Conservation (phyloP, 257 asterid genomes). For the Fraxinus excelsior region DNA sequence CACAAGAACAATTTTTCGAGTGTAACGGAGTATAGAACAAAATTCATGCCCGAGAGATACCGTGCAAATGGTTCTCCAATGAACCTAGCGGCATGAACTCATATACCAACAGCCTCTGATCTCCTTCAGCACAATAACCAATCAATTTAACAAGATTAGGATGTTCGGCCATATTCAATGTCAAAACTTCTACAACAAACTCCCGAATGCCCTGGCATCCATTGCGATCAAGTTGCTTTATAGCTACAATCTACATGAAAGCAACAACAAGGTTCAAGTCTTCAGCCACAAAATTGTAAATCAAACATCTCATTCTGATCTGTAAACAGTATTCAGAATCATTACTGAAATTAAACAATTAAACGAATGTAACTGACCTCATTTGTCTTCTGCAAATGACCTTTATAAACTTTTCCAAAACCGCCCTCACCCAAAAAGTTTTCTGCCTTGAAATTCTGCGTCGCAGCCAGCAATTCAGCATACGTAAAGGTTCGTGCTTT, state of each 20-base stretch:
- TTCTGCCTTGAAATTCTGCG: constrained; percentile 42
- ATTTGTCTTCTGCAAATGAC: constrained; percentile 38
- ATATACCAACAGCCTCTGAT: constrained; percentile 51
- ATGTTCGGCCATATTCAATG: constrained; percentile 45
- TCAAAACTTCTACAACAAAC: constrained; percentile 45
- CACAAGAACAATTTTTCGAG: not conserved
- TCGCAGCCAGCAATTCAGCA: constrained; percentile 36
- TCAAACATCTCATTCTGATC: not conserved
- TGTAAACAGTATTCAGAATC: not conserved
- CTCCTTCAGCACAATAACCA: constrained; percentile 53
- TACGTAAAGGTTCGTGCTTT: constrained; percentile 38
- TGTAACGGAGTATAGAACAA: not conserved
- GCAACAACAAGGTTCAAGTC: not conserved
- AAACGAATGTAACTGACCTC: constrained; percentile 41
- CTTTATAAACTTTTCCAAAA: constrained; percentile 60
- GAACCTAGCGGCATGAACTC: constrained; percentile 58
- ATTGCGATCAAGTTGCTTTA: constrained; percentile 47
- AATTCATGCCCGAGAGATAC: constrained; percentile 18
- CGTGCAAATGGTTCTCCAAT: constrained; percentile 51
- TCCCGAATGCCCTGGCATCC: constrained; percentile 57
- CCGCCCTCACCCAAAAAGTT: constrained; percentile 60
- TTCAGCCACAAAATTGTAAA: not conserved
- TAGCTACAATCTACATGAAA: constrained; percentile 46
- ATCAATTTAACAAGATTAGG: constrained; percentile 54
- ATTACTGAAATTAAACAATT: not conserved